These are phyloP conservation scores for Metarhizium album DNA, from an alignment of 2,329 filamentous ascomycete genomes.

Conservation along the genomic window DNA sequence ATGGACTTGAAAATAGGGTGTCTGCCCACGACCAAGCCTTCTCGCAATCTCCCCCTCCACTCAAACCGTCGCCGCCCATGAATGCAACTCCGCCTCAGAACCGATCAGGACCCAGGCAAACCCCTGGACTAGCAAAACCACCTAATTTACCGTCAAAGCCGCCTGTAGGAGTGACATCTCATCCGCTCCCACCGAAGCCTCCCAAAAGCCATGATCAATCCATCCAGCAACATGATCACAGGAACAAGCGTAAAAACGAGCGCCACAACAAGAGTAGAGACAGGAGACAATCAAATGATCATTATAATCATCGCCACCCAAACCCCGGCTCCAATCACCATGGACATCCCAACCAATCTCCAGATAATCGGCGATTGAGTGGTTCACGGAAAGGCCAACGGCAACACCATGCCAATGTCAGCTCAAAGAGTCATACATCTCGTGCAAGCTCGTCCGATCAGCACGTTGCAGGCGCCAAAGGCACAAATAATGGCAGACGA, in stretches of 20 bases:
- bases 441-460: background rate
- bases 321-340: background rate
- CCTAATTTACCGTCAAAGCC: conserved; percentile 7
- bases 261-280: conserved; percentile 20
- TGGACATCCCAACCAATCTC: background rate
- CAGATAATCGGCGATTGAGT: conserved; percentile 2
- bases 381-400: conserved; percentile 1
- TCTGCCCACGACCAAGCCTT: conserved; percentile 4
- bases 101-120: background rate
- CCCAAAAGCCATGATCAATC: conserved; percentile 18
- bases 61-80: background rate
- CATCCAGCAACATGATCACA: conserved; percentile 18
- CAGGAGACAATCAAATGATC: conserved; percentile 10
- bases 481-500: background rate
- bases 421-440: background rate
- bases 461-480: background rate
- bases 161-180: conserved; percentile 6
- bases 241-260: conserved; percentile 21
- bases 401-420: conserved; percentile 1
- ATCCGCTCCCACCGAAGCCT: conserved; percentile 22
- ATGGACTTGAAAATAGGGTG: conserved; percentile 3
- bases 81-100: background rate
- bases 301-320: background rate
- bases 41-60: conserved; percentile 4
- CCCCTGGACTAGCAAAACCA: conserved; percentile 1